A percentile compares a stretch with the other conserved stretches of the same genome.
Evolutionary conservation across 2,329 filamentous ascomycete genomes (phyloP).

Genomic region (Torrubiella hemipterigena): DNA sequence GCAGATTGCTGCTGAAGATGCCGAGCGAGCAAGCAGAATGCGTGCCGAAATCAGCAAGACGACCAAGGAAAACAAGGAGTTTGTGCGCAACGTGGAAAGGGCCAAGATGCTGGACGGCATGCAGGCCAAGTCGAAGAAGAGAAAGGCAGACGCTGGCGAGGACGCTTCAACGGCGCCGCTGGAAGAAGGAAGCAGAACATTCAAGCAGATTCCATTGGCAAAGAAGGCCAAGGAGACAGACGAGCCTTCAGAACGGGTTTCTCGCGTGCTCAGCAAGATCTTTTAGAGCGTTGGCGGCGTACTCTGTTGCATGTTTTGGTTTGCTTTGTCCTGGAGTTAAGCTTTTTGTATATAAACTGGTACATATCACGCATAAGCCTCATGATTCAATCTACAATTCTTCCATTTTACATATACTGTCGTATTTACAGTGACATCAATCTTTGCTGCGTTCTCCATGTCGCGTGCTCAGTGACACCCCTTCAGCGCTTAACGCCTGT

Average conservation of each 20-base stretch:
- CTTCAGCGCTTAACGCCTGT: too few relatives aligned
- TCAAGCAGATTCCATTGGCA: slow-evolving; percentile 54
- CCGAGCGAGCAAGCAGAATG: slow-evolving; percentile 64
- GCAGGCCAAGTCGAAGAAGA: slow-evolving; percentile 40
- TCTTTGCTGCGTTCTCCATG: too few relatives aligned
- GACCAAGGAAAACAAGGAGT: slow-evolving; percentile 69
- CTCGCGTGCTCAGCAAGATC: slow-evolving; percentile 52
- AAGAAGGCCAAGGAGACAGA: slow-evolving; percentile 31
- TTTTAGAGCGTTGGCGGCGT: too few relatives aligned
- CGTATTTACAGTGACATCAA: too few relatives aligned
- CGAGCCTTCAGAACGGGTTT: slow-evolving; percentile 43
- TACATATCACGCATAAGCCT: too few relatives aligned
- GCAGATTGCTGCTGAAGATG: slow-evolving; percentile 72
- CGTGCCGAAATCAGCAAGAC: slow-evolving; percentile 66
- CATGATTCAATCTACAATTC: too few relatives aligned
- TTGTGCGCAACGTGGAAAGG: slow-evolving; percentile 66
- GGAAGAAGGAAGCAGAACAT: slow-evolving; percentile 29
- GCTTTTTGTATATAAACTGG: too few relatives aligned
- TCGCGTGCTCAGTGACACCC: too few relatives aligned
- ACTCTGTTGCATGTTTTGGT: too few relatives aligned
- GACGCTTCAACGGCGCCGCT: slow-evolving; percentile 10
- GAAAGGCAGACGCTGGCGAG: slow-evolving; percentile 22
- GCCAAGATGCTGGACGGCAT: slow-evolving; percentile 72
- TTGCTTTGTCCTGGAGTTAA: too few relatives aligned
- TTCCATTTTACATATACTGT: too few relatives aligned